Evolutionary conservation across 176 grass and related monocot species (phyloP).

Genomic region (Pontederia crassipes): DNA sequence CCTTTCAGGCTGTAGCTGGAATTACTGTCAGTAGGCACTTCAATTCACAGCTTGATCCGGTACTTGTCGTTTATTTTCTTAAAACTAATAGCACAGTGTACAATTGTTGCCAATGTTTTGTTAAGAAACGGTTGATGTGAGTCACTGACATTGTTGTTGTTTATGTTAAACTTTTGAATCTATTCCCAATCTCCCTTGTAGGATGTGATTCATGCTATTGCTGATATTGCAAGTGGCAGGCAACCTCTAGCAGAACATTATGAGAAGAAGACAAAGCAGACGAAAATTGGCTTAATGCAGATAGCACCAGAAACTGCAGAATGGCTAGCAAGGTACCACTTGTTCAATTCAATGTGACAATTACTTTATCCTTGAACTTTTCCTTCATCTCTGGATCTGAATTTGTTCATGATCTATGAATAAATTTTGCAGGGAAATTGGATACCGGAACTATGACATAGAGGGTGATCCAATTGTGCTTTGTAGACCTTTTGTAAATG

Average conservation of each 20-base stretch:
- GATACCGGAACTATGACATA: constrained; percentile 75
- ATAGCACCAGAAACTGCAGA: constrained; percentile 65
- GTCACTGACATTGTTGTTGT: no score
- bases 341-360: not conserved
- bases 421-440: constrained; percentile 59
- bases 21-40: constrained; percentile 70
- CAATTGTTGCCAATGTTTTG: no score
- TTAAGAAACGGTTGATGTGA: no score
- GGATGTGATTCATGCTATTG: constrained; percentile 77
- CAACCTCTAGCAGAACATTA: constrained; percentile 62
- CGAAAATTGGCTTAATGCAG: constrained; percentile 75
- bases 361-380: no score
- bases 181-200: constrained; percentile 22
- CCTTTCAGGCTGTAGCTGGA: constrained; percentile 60
- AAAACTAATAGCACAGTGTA: not conserved
- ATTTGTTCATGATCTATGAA: constrained; percentile 8
- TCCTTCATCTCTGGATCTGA: not conserved
- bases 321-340: constrained; percentile 66
- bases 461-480: constrained; percentile 54
- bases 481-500: constrained; percentile 84
- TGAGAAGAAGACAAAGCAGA: constrained; percentile 66
- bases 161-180: constrained; percentile 7
- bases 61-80: constrained; percentile 34
- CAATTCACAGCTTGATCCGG: constrained; percentile 72
- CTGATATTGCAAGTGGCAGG: constrained; percentile 75